phyloP scores from a whole-genome alignment of 2,329 filamentous ascomycete species.

The Alternaria gaisen region DNA sequence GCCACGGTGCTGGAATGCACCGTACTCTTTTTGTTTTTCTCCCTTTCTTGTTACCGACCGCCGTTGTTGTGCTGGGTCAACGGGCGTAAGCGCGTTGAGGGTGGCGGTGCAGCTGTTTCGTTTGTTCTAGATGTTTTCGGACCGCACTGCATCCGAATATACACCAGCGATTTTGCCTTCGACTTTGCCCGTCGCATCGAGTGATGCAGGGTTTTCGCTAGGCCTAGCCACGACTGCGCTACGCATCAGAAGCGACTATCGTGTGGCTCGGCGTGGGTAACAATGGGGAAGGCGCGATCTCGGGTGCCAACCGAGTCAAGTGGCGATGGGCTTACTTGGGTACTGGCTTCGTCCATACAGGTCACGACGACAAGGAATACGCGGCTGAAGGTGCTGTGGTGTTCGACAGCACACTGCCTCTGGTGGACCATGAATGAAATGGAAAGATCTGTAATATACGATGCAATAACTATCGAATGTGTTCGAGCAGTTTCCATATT shows the following conservation, averaged over 20 bases:
- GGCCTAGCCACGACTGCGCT: too few relatives aligned
- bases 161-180: too few relatives aligned
- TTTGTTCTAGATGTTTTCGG: too few relatives aligned
- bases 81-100: constrained; percentile 8
- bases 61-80: not conserved
- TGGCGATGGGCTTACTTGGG: not conserved
- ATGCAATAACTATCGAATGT: too few relatives aligned
- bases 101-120: constrained; percentile 11
- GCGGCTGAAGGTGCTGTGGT: not conserved
- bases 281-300: not conserved
- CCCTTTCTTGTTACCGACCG: not conserved
- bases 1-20: not conserved
- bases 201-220: too few relatives aligned
- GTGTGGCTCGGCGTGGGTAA: not conserved
- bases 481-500: too few relatives aligned
- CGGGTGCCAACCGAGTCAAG: constrained; percentile 7
- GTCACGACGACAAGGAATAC: not conserved
- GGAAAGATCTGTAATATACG: too few relatives aligned
- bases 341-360: not conserved
- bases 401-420: too few relatives aligned
- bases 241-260: too few relatives aligned
- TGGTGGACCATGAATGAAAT: too few relatives aligned
- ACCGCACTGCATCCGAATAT: too few relatives aligned
- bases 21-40: not conserved
- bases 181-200: not conserved